These are phyloP conservation scores for Leptosphaerulina australis DNA, from an alignment of 2,329 filamentous ascomycete species.

Conservation along the genomic window DNA sequence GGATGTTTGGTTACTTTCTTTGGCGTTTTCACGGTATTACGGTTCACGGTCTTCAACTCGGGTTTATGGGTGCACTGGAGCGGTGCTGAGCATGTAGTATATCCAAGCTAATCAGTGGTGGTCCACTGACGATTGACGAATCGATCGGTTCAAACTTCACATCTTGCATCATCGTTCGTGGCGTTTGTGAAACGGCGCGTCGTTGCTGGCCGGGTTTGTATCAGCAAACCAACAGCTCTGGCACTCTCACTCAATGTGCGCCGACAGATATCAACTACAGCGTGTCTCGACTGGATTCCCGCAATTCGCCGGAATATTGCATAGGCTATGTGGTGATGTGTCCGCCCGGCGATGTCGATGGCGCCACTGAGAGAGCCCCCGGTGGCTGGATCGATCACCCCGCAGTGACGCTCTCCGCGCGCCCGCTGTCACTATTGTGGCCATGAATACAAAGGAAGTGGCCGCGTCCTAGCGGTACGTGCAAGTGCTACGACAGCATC, in stretches of 20 bases:
- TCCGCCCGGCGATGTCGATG: constrained; percentile 1
- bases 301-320: constrained; percentile 5
- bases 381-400: constrained; percentile 12
- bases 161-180: constrained; percentile 4
- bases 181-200: constrained; percentile 1
- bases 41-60: constrained; percentile 47
- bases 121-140: constrained; percentile 43
- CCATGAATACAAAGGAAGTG: constrained; percentile 8
- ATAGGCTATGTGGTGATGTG: constrained; percentile 16
- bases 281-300: not conserved
- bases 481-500: not conserved
- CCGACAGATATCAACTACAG: not conserved
- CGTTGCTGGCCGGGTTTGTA: not conserved
- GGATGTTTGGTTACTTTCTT: constrained; percentile 36
- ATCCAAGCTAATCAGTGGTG: constrained; percentile 46
- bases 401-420: constrained; percentile 16
- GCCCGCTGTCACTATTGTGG: constrained; percentile 6
- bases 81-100: constrained; percentile 49
- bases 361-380: constrained; percentile 6
- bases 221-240: not conserved
- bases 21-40: constrained; percentile 46
- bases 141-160: constrained; percentile 42
- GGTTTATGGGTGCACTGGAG: constrained; percentile 45
- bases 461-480: not conserved
- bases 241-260: not conserved